Evolutionary conservation across 2,329 filamentous ascomycete genomes (phyloP), one percentile per base, ranked within the genome.

Genomic region (Chaetomiaceae sp.): DNA sequence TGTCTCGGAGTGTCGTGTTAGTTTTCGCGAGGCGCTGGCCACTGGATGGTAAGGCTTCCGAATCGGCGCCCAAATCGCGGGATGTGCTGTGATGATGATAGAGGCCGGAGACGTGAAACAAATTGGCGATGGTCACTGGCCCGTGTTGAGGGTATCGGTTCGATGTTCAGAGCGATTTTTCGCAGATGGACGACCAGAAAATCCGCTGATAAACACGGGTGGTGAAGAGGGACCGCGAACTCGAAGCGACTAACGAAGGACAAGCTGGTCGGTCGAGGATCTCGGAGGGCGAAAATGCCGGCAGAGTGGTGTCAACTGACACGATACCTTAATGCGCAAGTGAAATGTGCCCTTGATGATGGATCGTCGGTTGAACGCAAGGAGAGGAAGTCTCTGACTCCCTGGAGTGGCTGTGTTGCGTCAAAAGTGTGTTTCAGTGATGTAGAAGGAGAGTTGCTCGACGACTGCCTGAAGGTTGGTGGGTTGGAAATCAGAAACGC

Each of bases 401-500:
- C 9, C 25, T 27, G 25, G 25, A 31, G 27, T 7, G 3, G 27
- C 14, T 11, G 8, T 12, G 27, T 31, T 31, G 27, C 8, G 27
- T 31, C 23, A 23, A 42, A 8, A 25, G 12, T 17, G 15, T n/a
- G 15, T 17, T 27, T 42, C 23, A 15, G 22, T 17, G 23, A 42
- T 42, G 39, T n/a, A 27, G 39, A 17, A 25, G 39, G 23, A 11
- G 22, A 15, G 8, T 23, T 23, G 8, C 14, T n/a, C 31, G 31
- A 14, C 8, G 34, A 8, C 34, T 3, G 34, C 17, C 34, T 37
- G 15, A 1, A 19, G 34, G 17, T 37, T 37, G 34, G 19, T 37
- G n/a, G n/a, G 36, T 40, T 12, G 23, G 17, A 33, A 48, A 40
- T 48, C 33, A 23, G 46, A 48, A 48, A 48, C 46, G 36, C 25